Percentiles rank a stretch among this genome's conserved stretches.
Conservation (phyloP, 2,329 filamentous ascomycete species). For the Dactylellina leptospora region DNA sequence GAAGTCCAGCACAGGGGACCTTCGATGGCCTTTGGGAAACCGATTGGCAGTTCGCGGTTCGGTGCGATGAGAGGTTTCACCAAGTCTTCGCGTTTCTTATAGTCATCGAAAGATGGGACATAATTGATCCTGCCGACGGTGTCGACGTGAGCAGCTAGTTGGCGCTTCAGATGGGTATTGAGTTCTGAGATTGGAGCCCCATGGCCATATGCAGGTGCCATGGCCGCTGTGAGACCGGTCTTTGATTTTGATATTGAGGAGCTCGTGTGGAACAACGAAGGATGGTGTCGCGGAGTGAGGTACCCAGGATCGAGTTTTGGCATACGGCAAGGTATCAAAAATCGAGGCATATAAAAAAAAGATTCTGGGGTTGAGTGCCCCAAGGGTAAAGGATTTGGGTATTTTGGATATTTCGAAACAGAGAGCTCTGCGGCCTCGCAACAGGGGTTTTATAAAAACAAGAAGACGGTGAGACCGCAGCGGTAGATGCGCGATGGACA, state of each 20-base stretch:
- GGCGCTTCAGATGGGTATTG: conserved; percentile 21
- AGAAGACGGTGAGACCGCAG: background rate
- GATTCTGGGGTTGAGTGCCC: conserved; percentile 12
- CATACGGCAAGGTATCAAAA: conserved; percentile 1
- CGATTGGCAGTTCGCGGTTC: conserved; percentile 14
- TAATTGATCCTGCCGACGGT: conserved; percentile 34
- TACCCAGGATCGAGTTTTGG: background rate
- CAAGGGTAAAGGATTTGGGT: background rate
- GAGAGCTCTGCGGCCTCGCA: conserved; percentile 21
- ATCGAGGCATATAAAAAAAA: background rate
- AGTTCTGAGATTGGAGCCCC: conserved; percentile 34
- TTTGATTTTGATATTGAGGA: background rate
- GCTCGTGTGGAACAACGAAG: background rate
- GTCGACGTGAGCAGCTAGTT: conserved; percentile 10
- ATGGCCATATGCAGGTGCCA: conserved; percentile 49
- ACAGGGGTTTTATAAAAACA: conserved; percentile 13
- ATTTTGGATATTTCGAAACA: conserved; percentile 1
- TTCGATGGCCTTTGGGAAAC: conserved; percentile 26
- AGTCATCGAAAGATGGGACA: conserved; percentile 33
- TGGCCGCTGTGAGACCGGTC: conserved; percentile 4
- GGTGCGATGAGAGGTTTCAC: conserved; percentile 21
- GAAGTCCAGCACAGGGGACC: conserved; percentile 30
- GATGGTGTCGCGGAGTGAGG: conserved; percentile 3
- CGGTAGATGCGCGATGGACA: conserved; percentile 1
- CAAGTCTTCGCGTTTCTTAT: conserved; percentile 22